A percentile compares a stretch with the other conserved stretches of the same genome.
Evolutionary conservation across 2,329 filamentous ascomycete species (phyloP).

Genomic region (Stagonosporopsis chrysanthemi): DNA sequence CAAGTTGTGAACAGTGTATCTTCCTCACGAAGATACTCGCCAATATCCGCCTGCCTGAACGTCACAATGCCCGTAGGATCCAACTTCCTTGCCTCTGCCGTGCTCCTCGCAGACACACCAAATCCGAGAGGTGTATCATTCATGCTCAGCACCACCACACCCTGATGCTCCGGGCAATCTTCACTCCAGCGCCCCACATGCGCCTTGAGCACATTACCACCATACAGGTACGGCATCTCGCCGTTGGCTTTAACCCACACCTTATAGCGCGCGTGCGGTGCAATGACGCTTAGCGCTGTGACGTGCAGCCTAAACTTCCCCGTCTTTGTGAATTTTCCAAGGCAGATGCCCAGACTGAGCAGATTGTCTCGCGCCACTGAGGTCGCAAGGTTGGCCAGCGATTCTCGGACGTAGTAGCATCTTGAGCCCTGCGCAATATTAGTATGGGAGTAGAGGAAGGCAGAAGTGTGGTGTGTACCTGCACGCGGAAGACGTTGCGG

Average conservation of each 20-base stretch:
- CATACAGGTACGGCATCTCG: slow-evolving; percentile 97
- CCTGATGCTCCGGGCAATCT: slow-evolving; percentile 92
- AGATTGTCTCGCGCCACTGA: slow-evolving; percentile 83
- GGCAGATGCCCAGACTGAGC: slow-evolving; percentile 85
- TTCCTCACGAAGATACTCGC: slow-evolving; percentile 90
- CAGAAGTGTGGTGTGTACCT: slow-evolving; percentile 46
- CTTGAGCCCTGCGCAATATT: slow-evolving; percentile 68
- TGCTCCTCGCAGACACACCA: slow-evolving; percentile 87
- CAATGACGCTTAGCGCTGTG: slow-evolving; percentile 87
- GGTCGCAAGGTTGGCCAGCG: slow-evolving; percentile 88
- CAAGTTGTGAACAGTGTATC: slow-evolving; percentile 68
- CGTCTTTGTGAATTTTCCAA: slow-evolving; percentile 96
- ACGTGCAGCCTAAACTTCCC: slow-evolving; percentile 96
- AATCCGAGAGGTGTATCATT: slow-evolving; percentile 90
- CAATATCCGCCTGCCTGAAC: slow-evolving; percentile 92
- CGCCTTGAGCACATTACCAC: slow-evolving; percentile 84
- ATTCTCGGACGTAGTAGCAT: slow-evolving; percentile 91
- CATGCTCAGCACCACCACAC: slow-evolving; percentile 89
- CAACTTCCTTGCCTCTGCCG: slow-evolving; percentile 79
- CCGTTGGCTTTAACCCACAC: slow-evolving; percentile 97
- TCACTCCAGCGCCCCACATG: slow-evolving; percentile 86
- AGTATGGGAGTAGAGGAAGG: slow-evolving; percentile 5
- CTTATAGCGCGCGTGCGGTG: slow-evolving; percentile 92
- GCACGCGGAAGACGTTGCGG: slow-evolving; percentile 57
- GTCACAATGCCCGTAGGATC: slow-evolving; percentile 90